Evolutionary conservation across 371 early-diverging fungal genomes (phyloP).

Genomic region (Circinella umbellata): DNA sequence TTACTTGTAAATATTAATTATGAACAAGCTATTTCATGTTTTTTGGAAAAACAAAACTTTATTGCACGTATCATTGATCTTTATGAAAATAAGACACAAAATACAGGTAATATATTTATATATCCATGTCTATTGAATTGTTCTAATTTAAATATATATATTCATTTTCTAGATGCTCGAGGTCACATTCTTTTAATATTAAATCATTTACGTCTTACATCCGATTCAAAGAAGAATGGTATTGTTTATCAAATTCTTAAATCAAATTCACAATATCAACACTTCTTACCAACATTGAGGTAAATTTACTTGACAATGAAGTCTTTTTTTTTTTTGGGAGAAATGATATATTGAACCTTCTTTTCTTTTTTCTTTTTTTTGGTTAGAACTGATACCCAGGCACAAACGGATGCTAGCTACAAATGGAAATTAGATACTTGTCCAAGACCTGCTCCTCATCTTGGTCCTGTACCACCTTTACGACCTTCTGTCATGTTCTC

Average conservation of each 20-base stretch:
- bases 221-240: conserved; percentile 33
- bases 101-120: conserved; percentile 2
- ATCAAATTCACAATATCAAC: conserved; percentile 30
- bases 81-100: conserved; percentile 27
- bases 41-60: conserved; percentile 37
- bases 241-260: conserved; percentile 29
- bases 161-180: conserved; percentile 22
- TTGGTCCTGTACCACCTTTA: conserved; percentile 51
- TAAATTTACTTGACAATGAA: not conserved
- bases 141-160: no score
- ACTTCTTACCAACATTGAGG: conserved; percentile 42
- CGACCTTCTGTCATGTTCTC: conserved; percentile 37
- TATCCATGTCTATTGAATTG: no score
- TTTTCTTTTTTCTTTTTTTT: not conserved
- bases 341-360: not conserved
- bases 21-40: conserved; percentile 25
- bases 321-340: no score
- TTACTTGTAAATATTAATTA: conserved; percentile 31
- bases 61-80: conserved; percentile 40
- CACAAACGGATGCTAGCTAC: conserved; percentile 34
- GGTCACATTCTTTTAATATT: conserved; percentile 46
- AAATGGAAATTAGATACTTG: conserved; percentile 45
- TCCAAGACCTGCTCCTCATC: conserved; percentile 49
- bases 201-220: conserved; percentile 42
- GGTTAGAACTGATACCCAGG: conserved; percentile 35